Evolutionary conservation across 371 early-diverging fungal species (phyloP).

Genomic region (Dentiscutata heterogama): DNA sequence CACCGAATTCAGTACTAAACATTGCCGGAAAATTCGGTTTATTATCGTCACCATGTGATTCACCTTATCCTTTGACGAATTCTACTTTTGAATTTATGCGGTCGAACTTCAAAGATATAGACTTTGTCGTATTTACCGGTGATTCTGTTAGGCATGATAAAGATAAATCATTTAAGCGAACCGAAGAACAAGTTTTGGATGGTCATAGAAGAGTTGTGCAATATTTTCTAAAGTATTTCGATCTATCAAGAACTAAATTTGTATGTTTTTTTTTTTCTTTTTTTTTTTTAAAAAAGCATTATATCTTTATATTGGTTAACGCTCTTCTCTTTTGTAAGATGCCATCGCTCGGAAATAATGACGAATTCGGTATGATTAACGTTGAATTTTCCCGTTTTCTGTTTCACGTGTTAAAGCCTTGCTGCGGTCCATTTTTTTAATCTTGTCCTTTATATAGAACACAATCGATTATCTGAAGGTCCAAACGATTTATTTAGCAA

Average conservation of each 20-base stretch:
- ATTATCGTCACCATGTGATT: slow-evolving; percentile 55
- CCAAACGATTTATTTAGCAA: slow-evolving; percentile 4
- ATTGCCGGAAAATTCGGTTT: slow-evolving; percentile 56
- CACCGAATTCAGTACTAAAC: slow-evolving; percentile 32
- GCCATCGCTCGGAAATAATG: slow-evolving; percentile 63
- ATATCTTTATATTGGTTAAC: not conserved
- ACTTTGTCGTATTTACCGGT: slow-evolving; percentile 65
- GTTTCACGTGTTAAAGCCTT: too few relatives aligned
- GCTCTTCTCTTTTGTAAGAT: slow-evolving; percentile 25
- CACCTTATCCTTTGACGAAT: slow-evolving; percentile 53
- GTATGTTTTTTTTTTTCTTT: not conserved
- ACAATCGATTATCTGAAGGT: slow-evolving; percentile 5
- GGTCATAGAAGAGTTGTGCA: slow-evolving; percentile 53
- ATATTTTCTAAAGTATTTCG: slow-evolving; percentile 52
- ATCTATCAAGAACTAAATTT: slow-evolving; percentile 49
- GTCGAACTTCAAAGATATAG: slow-evolving; percentile 50
- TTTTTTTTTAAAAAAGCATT: not conserved
- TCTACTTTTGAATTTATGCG: slow-evolving; percentile 58
- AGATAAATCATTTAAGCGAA: slow-evolving; percentile 49
- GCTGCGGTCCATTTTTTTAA: too few relatives aligned
- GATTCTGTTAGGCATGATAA: slow-evolving; percentile 62
- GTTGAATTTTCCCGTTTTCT: not conserved
- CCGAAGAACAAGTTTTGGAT: slow-evolving; percentile 49
- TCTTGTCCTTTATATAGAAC: not conserved
- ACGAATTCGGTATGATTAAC: slow-evolving; percentile 45